Base-by-base conservation (phyloP, 306 rosid species). In the Pueraria montana region DNA sequence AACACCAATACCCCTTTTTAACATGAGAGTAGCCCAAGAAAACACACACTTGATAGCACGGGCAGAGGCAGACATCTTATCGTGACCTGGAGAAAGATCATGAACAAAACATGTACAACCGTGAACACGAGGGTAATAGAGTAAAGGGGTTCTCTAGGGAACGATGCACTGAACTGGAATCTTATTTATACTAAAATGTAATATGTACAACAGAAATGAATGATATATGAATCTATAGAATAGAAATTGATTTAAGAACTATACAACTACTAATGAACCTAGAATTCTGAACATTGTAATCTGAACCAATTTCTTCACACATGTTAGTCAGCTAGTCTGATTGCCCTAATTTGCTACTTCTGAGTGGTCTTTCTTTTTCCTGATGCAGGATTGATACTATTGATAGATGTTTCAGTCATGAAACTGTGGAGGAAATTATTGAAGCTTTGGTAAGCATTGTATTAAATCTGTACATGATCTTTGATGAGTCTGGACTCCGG, bases 361-460 rank as follows among this genome's bases (percentile, higher is more conserved):
- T 72, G 34, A 76, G 16, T 59, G 67, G 1, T 27, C 6, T 43
- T 43, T 82, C 77, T 26, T 58, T 18, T 52, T 79, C 64, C 76
- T 81, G 70, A 75, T 83, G 18, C 90, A 94, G 99, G 93, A 86
- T 91, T 70, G 95, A 91, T 50, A 81, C 69, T 36, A 89, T 92
- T 55, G 96, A 91, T 83, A 88, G 76, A 82, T 96, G 97, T 80
- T 96, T 96, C 85, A 27, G 95, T 89, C 94, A 87, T 14, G 99
- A 96, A 84, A 88, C 99, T 1, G 86, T 96, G 59, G 99, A 94
- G 88, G 97, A 94, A 92, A 94, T 92, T 80, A 63, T 91, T 62
- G 98, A 88, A 79, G 94, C 95, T 56, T 86, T 96, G 98, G 99
- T 96, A 89, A 92, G 94, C 56, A 87, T 84, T 76, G 38, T 72